These are phyloP conservation scores for Domatiomyces globalis DNA, from an alignment of 2,329 filamentous ascomycete genomes.

Conservation along the genomic window DNA sequence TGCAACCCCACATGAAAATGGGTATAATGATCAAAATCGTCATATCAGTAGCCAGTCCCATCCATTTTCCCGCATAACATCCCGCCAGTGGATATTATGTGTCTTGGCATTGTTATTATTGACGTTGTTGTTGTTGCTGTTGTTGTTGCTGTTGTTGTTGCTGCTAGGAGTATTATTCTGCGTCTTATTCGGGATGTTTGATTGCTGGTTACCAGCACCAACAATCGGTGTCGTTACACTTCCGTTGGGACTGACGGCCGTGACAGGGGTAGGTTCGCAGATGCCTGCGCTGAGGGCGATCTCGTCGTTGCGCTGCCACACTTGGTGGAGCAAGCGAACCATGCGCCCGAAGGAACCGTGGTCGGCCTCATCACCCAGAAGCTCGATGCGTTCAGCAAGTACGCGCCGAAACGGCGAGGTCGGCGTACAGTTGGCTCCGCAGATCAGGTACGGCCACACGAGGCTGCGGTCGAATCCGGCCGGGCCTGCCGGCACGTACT, in stretches of 20 bases:
- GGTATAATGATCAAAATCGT: not conserved
- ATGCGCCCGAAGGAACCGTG: slow-evolving; percentile 80
- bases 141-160: slow-evolving; percentile 18
- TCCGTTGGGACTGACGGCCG: slow-evolving; percentile 14
- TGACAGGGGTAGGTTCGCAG: slow-evolving; percentile 18
- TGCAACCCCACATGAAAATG: not conserved
- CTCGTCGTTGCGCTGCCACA: slow-evolving; percentile 65
- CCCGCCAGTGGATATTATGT: slow-evolving; percentile 80
- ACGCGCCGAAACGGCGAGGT: slow-evolving; percentile 62
- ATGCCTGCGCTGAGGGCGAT: slow-evolving; percentile 25
- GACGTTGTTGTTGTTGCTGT: slow-evolving; percentile 19
- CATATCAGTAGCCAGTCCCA: slow-evolving; percentile 83
- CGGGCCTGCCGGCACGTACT: slow-evolving; percentile 67
- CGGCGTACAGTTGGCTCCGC: slow-evolving; percentile 61
- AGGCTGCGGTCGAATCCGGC: slow-evolving; percentile 79
- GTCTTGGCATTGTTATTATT: slow-evolving; percentile 20
- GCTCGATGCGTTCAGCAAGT: slow-evolving; percentile 59
- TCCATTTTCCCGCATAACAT: slow-evolving; percentile 78
- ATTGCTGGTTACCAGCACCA: slow-evolving; percentile 2
- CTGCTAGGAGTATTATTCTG: not conserved
- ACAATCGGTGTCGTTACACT: slow-evolving; percentile 13
- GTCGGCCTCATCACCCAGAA: slow-evolving; percentile 61
- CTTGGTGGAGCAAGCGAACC: slow-evolving; percentile 60
- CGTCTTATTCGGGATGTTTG: slow-evolving; percentile 1
- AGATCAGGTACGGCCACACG: slow-evolving; percentile 84